A percentile compares a stretch with the other conserved stretches of the same genome.
Conservation (phyloP, 495 filamentous ascomycete genomes). For the Neohortaea acidophila region DNA sequence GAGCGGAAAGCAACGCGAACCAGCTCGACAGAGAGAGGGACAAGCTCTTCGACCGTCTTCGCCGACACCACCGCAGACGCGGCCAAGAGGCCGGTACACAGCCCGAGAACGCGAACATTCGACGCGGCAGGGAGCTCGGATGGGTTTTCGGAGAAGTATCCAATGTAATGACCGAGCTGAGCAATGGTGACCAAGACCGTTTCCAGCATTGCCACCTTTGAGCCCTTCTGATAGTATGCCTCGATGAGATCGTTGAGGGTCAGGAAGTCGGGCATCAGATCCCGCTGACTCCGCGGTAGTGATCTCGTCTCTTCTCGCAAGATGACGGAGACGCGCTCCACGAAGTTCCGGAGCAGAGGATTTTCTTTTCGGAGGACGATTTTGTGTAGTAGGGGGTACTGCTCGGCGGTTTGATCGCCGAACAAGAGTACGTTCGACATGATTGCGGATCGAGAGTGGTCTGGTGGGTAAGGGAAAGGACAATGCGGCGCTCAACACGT, state of each 20-base stretch:
- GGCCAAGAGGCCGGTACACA: constrained; percentile 61
- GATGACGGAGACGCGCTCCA: constrained; percentile 45
- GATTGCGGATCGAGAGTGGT: background rate
- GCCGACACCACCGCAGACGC: constrained; percentile 55
- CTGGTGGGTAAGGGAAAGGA: background rate
- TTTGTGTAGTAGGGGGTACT: constrained; percentile 48
- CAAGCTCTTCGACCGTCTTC: constrained; percentile 49
- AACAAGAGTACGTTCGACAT: constrained; percentile 35
- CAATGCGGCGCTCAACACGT: background rate
- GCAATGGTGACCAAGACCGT: constrained; percentile 54
- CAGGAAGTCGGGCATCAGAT: constrained; percentile 51
- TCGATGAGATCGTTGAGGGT: constrained; percentile 57
- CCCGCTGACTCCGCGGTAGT: constrained; percentile 43
- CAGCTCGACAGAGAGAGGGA: constrained; percentile 51
- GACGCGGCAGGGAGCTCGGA: constrained; percentile 28
- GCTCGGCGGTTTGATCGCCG: constrained; percentile 67
- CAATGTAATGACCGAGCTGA: constrained; percentile 61
- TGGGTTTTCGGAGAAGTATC: constrained; percentile 43
- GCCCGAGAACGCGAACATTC: constrained; percentile 40
- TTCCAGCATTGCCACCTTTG: constrained; percentile 47
- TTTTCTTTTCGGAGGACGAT: constrained; percentile 50
- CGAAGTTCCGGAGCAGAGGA: constrained; percentile 47
- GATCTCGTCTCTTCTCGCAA: constrained; percentile 48
- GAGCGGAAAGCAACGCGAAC: constrained; percentile 60
- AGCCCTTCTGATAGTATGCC: constrained; percentile 41